phyloP scores from a whole-genome alignment of 1,139 yeast species.

The Eremothecium cymbalariae region DNA sequence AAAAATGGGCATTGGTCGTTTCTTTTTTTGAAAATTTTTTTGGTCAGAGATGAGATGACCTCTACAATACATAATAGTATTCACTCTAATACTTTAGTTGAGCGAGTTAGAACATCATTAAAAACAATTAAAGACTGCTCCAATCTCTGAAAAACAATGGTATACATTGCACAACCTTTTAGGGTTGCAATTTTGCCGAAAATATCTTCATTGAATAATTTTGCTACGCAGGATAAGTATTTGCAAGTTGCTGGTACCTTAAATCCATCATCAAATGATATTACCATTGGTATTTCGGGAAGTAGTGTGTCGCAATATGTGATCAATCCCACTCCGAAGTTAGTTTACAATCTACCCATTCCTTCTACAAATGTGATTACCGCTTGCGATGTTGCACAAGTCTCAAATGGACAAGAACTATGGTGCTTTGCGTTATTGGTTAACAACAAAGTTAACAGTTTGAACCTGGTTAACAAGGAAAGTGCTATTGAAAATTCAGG shows the following conservation, averaged over 20 bases:
- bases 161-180: slow-evolving; percentile 31
- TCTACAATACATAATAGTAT: background rate
- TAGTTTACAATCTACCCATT: slow-evolving; percentile 35
- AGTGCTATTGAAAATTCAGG: slow-evolving; percentile 12
- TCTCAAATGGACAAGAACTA: slow-evolving; percentile 11
- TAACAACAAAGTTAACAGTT: slow-evolving; percentile 15
- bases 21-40: slow-evolving; percentile 3
- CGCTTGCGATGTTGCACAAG: slow-evolving; percentile 25
- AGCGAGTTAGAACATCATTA: background rate
- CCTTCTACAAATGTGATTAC: slow-evolving; percentile 31
- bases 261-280: slow-evolving; percentile 26
- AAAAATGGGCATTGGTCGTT: too few species aligned
- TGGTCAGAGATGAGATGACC: slow-evolving; percentile 3
- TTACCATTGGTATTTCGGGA: slow-evolving; percentile 63
- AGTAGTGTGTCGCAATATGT: slow-evolving; percentile 66
- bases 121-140: background rate
- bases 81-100: background rate
- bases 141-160: slow-evolving; percentile 16
- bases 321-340: slow-evolving; percentile 72
- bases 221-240: slow-evolving; percentile 18
- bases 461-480: slow-evolving; percentile 17
- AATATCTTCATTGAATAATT: slow-evolving; percentile 26
- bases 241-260: slow-evolving; percentile 26
- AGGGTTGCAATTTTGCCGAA: slow-evolving; percentile 29
- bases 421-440: slow-evolving; percentile 23